Evolutionary conservation across 2,329 filamentous ascomycete genomes (phyloP).

Genomic region (Colletotrichum nymphaeae): DNA sequence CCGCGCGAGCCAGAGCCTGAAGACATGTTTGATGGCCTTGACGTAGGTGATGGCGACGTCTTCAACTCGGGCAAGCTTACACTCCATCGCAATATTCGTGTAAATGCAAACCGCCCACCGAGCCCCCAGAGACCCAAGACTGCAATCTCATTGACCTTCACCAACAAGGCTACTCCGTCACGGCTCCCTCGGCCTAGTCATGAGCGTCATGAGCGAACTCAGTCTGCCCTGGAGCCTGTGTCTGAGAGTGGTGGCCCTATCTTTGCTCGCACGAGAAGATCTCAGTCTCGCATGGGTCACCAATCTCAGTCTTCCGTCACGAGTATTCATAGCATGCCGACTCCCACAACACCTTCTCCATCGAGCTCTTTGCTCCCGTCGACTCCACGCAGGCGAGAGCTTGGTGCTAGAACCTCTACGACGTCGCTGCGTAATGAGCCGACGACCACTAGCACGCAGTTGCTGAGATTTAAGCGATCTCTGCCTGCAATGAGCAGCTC

Average conservation of each 20-base stretch:
- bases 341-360: slow-evolving; percentile 69
- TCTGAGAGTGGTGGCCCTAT: slow-evolving; percentile 87
- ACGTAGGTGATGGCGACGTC: slow-evolving; percentile 85
- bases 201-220: slow-evolving; percentile 66
- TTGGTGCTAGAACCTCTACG: slow-evolving; percentile 66
- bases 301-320: slow-evolving; percentile 76
- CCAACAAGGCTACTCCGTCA: slow-evolving; percentile 78
- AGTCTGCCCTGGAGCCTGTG: slow-evolving; percentile 88
- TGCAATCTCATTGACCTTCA: slow-evolving; percentile 90
- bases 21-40: slow-evolving; percentile 87
- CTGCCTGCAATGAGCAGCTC: slow-evolving; percentile 68
- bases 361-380: slow-evolving; percentile 64
- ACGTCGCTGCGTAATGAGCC: slow-evolving; percentile 67
- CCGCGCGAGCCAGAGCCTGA: slow-evolving; percentile 66
- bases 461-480: slow-evolving; percentile 74
- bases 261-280: slow-evolving; percentile 65
- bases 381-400: slow-evolving; percentile 71
- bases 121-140: slow-evolving; percentile 80
- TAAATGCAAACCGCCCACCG: slow-evolving; percentile 77
- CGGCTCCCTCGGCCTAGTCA: slow-evolving; percentile 84
- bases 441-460: slow-evolving; percentile 74
- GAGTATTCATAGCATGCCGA: slow-evolving; percentile 71
- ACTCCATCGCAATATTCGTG: slow-evolving; percentile 90
- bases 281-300: slow-evolving; percentile 76
- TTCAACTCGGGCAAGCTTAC: slow-evolving; percentile 85